Evolutionary conservation across 305 asterid species (phyloP).

Genomic region (Stenogyne calaminthoides): DNA sequence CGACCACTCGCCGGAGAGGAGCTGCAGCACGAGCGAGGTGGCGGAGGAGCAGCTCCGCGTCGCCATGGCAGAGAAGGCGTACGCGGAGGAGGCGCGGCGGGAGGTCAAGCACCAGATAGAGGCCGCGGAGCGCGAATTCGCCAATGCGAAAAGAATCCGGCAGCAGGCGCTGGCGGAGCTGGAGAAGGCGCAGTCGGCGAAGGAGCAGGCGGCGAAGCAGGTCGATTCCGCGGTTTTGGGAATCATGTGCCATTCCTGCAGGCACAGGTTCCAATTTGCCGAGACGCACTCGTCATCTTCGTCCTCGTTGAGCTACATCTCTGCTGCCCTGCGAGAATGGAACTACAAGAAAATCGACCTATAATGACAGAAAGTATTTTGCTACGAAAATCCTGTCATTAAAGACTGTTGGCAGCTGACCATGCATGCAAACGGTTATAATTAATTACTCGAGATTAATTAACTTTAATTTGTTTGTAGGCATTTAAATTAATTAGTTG

Average conservation of each 20-base stretch:
- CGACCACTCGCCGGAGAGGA: conserved; percentile 21
- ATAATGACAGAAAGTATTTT: too few relatives aligned
- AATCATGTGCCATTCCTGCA: conserved; percentile 75
- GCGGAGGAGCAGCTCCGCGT: conserved; percentile 39
- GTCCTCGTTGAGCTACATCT: conserved; percentile 36
- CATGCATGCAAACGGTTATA: too few relatives aligned
- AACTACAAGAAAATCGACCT: background rate
- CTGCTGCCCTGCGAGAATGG: conserved; percentile 48
- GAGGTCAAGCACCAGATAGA: conserved; percentile 65
- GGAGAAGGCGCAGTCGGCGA: conserved; percentile 58
- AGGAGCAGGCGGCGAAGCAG: conserved; percentile 55
- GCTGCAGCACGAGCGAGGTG: conserved; percentile 21
- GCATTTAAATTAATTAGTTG: too few relatives aligned
- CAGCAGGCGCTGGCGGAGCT: conserved; percentile 71
- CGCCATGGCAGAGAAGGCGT: conserved; percentile 63
- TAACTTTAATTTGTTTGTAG: too few relatives aligned
- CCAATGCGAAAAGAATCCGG: conserved; percentile 73
- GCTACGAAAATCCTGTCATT: too few relatives aligned
- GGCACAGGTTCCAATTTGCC: conserved; percentile 44
- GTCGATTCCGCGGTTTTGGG: conserved; percentile 48
- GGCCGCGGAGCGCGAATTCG: conserved; percentile 67
- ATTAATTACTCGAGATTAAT: too few relatives aligned
- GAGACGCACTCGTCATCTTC: conserved; percentile 8
- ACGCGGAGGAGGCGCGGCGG: conserved; percentile 66
- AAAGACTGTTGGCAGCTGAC: too few relatives aligned